A percentile compares a stretch with the other conserved stretches of the same genome.
Evolutionary conservation across 495 filamentous ascomycete species (phyloP).

Genomic region (Oidiodendron maius): DNA sequence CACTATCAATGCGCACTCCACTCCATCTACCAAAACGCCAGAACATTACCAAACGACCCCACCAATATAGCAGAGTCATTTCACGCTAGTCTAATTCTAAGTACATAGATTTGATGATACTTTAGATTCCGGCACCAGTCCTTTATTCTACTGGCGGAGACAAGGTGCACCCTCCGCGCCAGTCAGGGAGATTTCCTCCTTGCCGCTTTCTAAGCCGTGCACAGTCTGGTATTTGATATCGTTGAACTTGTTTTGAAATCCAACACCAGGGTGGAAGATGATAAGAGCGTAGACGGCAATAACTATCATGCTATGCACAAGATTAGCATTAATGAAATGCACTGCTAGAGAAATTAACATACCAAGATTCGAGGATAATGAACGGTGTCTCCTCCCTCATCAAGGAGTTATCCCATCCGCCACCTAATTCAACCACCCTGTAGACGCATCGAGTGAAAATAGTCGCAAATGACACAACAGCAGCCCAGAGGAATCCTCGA

Average conservation of each 20-base stretch:
- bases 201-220: neutral
- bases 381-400: constrained; percentile 46
- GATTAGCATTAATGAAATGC: neutral
- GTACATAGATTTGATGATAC: too few relatives aligned
- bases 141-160: too few relatives aligned
- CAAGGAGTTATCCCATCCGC: constrained; percentile 22
- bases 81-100: too few relatives aligned
- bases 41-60: too few relatives aligned
- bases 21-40: too few relatives aligned
- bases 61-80: too few relatives aligned
- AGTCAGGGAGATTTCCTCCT: neutral
- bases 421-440: constrained; percentile 25
- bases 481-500: constrained; percentile 1
- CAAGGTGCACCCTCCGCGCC: too few relatives aligned
- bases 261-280: constrained; percentile 3
- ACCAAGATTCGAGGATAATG: constrained; percentile 48
- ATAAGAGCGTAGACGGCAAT: neutral
- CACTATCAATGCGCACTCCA: too few relatives aligned
- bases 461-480: constrained; percentile 14
- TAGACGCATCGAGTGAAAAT: constrained; percentile 28
- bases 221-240: neutral
- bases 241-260: constrained; percentile 4
- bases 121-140: too few relatives aligned
- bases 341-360: neutral
- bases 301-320: constrained; percentile 2